Percentiles rank a stretch among this genome's conserved stretches.
phyloP scores from a whole-genome alignment of 225 moss, liverwort and hornwort species.

The Straminergon stramineum region DNA sequence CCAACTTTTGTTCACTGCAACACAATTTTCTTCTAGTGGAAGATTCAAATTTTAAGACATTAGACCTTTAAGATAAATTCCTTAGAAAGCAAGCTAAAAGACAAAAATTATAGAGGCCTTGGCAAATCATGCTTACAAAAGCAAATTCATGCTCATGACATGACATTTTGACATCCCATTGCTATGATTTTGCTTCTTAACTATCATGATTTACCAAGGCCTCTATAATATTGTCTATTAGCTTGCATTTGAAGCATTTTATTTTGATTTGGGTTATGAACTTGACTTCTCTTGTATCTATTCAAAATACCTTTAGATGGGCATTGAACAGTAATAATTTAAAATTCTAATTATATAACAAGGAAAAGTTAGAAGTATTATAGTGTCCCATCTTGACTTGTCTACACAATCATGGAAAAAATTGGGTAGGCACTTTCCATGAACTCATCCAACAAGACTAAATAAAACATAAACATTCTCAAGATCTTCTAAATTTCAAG shows the following conservation, averaged over 20 bases:
- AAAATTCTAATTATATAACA: not conserved
- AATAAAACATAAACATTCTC: rapidly evolving
- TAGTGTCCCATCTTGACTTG: not conserved
- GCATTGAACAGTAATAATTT: not conserved
- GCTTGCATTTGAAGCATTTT: not conserved
- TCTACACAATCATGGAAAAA: not conserved
- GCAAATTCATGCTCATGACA: not conserved
- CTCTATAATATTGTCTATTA: not conserved
- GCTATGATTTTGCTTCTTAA: not conserved
- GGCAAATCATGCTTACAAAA: not conserved
- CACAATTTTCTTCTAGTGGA: too few relatives aligned
- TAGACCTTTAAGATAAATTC: not conserved
- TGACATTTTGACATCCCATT: not conserved
- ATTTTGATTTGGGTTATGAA: not conserved
- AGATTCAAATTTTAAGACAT: not conserved
- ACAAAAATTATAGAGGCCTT: not conserved
- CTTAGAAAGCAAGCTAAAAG: not conserved
- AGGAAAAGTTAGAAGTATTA: not conserved
- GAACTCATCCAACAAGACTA: not conserved
- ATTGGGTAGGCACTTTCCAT: not conserved
- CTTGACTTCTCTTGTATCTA: not conserved
- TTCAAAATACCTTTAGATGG: not conserved
- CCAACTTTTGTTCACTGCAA: too few relatives aligned
- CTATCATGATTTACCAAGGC: not conserved
- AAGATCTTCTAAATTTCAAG: not conserved